Evolutionary conservation across 345 rosid genomes (phyloP), one percentile per base, ranked within the genome.

Genomic region (Anastatica hierochuntica): DNA sequence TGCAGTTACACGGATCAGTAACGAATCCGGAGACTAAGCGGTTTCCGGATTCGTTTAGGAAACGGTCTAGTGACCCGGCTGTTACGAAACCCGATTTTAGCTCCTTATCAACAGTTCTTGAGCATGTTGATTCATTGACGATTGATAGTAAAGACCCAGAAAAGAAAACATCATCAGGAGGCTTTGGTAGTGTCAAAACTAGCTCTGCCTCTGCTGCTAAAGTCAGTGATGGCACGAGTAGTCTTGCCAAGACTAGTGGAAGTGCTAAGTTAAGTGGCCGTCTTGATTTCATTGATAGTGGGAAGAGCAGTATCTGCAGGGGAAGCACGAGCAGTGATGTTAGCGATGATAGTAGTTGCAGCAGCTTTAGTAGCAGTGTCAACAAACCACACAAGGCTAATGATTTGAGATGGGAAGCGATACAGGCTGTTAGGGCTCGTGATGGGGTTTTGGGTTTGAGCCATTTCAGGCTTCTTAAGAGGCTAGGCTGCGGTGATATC

Each of bases 331-430:
- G 97, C 75, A 88, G 83, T 53, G 97, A 85, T 57, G 63, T 88
- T 50, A 88, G 97, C 44, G 92, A 85, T 60, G 97, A 88, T 71
- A 88, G 97, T 67, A 69, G 88, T 12, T 88, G 97, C 58, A 84
- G 90, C 72, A 84, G 92, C 79, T 88, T 88, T 62, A 88, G 92
- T 64, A 82, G 84, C 70, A 76, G 77, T 56, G 75, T 84, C 43
- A 88, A 60, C 74, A 88, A 85, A 55, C 97, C 97, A 14, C 97
- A 88, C 58, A 85, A 84, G 68, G 88, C 84, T 13, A 84, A 88
- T 44, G 97, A 88, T 63, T 53, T 76, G 72, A 80, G 95, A 60
- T 88, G 97, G 97, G 97, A 84, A 76, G 97, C 95, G 26, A 88
- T 88, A 62, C 95, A 84, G 57, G 86, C 81, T 0, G 83, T 85